Conservation (phyloP, 768 basidiomycete species). For the Heimioporus sp. region DNA sequence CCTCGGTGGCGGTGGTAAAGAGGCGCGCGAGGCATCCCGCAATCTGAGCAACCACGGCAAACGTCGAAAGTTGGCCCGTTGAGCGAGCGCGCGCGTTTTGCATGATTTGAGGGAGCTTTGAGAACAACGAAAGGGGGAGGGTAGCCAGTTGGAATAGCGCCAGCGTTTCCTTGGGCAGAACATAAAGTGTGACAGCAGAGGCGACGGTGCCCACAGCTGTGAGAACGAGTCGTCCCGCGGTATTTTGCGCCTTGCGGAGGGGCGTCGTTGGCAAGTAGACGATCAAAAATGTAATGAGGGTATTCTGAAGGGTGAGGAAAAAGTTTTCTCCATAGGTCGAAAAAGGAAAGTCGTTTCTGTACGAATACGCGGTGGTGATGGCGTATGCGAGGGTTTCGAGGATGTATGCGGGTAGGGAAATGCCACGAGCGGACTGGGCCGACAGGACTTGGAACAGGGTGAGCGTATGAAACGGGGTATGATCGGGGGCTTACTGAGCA, state of each 20-base stretch:
- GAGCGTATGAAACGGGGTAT: not conserved
- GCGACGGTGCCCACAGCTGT: constrained; percentile 34
- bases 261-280: constrained; percentile 52
- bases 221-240: constrained; percentile 30
- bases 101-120: constrained; percentile 91
- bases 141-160: constrained; percentile 79
- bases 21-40: constrained; percentile 87
- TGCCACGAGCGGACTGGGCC: constrained; percentile 77
- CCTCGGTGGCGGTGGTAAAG: constrained; percentile 91
- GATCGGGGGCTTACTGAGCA: constrained; percentile 58
- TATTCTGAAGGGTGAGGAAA: constrained; percentile 88
- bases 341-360: constrained; percentile 85
- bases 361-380: constrained; percentile 86
- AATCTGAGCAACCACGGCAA: constrained; percentile 88
- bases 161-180: constrained; percentile 49
- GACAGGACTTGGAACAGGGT: constrained; percentile 50
- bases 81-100: constrained; percentile 73
- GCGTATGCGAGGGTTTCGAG: constrained; percentile 91
- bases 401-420: constrained; percentile 82
- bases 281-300: constrained; percentile 86
- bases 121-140: constrained; percentile 87
- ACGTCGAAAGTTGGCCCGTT: constrained; percentile 92
- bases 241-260: constrained; percentile 24
- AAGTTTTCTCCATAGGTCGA: constrained; percentile 97
- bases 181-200: constrained; percentile 41